Percentiles rank a stretch among this genome's conserved stretches.
These are phyloP conservation scores for Fusarium sambucinum DNA, from an alignment of 2,329 filamentous ascomycete species.

Conservation along the genomic window DNA sequence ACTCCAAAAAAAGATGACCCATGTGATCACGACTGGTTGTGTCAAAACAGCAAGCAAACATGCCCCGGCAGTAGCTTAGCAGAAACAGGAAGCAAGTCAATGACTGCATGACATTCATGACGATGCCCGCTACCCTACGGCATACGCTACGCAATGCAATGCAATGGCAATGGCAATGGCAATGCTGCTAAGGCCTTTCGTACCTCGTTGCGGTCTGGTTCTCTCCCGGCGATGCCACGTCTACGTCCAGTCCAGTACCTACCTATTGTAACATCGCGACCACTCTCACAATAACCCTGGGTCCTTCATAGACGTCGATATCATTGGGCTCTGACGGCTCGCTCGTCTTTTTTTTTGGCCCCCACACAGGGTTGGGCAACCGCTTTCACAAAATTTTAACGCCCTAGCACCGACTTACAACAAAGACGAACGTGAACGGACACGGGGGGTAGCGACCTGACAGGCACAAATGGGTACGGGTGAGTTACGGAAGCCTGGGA, in stretches of 20 bases:
- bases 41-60: constrained; percentile 39
- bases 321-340: constrained; percentile 32
- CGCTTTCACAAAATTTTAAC: constrained; percentile 33
- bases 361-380: constrained; percentile 42
- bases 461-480: constrained; percentile 24
- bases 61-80: constrained; percentile 30
- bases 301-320: constrained; percentile 34
- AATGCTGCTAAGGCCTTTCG: constrained; percentile 15
- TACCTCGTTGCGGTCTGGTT: constrained; percentile 22
- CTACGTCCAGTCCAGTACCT: background rate
- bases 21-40: constrained; percentile 42
- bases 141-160: constrained; percentile 3
- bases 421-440: constrained; percentile 16
- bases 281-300: constrained; percentile 31
- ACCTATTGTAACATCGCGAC: constrained; percentile 24
- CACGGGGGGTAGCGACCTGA: constrained; percentile 29
- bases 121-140: constrained; percentile 23
- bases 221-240: constrained; percentile 25
- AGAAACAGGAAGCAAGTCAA: constrained; percentile 34
- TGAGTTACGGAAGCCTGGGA: constrained; percentile 25
- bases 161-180: no score
- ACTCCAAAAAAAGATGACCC: constrained; percentile 36
- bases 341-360: constrained; percentile 29
- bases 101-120: constrained; percentile 43
- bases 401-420: constrained; percentile 34